Evolutionary conservation across 164 flowering plant species (phyloP).

Genomic region (Akebia trifoliata): DNA sequence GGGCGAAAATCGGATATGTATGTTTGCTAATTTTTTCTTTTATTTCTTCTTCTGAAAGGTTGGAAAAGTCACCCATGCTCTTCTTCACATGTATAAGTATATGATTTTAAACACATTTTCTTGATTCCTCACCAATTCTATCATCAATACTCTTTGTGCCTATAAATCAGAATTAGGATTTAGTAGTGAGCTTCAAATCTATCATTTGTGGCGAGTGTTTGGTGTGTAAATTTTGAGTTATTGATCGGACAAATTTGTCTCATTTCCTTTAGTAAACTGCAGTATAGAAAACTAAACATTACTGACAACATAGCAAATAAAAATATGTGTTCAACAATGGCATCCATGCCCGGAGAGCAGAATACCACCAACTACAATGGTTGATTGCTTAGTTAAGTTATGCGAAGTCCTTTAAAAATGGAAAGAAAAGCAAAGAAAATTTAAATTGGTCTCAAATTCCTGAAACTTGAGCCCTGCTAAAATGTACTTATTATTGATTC

Average conservation of each 20-base stretch:
- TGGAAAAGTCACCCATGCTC: background rate
- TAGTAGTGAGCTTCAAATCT: background rate
- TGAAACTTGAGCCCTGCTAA: background rate
- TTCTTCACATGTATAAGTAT: background rate
- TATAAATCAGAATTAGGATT: no score
- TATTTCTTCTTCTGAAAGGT: background rate
- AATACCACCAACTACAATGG: no score
- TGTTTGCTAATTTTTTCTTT: slow-evolving; percentile 10
- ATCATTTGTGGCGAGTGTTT: no score
- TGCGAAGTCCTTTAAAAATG: background rate
- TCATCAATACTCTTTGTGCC: no score
- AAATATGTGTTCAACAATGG: background rate
- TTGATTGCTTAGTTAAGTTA: background rate
- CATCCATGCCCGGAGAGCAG: background rate
- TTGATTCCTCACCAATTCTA: no score
- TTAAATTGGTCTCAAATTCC: background rate
- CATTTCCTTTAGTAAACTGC: no score
- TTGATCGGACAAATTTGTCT: no score
- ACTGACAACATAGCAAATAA: background rate
- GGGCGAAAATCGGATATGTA: slow-evolving; percentile 97
- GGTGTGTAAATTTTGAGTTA: no score
- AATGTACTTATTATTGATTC: background rate
- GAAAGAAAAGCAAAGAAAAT: background rate
- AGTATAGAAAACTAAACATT: background rate
- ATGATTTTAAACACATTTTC: no score